These are phyloP conservation scores for Trametes coccinea DNA, from an alignment of 768 basidiomycete species.

Conservation along the genomic window DNA sequence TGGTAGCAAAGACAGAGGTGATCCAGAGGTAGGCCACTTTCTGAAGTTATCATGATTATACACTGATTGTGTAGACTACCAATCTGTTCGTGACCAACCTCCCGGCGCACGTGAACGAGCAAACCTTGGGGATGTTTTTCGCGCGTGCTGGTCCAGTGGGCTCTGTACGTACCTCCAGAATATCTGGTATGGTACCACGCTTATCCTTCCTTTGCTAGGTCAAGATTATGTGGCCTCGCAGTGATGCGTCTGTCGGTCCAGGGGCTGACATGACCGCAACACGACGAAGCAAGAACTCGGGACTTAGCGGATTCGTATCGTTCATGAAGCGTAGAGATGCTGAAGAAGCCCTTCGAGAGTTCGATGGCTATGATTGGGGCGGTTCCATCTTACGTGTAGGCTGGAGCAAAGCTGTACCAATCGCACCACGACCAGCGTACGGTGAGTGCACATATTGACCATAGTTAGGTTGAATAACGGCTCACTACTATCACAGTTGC, in stretches of 20 bases:
- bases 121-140: constrained; percentile 85
- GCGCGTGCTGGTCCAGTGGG: constrained; percentile 92
- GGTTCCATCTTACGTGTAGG: constrained; percentile 85
- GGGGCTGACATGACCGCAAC: constrained; percentile 76
- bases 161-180: constrained; percentile 53
- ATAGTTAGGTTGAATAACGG: no score
- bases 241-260: constrained; percentile 65
- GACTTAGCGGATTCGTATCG: constrained; percentile 94
- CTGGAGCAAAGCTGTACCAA: constrained; percentile 96
- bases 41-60: not conserved
- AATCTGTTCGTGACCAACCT: constrained; percentile 96
- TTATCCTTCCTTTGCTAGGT: constrained; percentile 49
- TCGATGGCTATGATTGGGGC: constrained; percentile 95
- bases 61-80: constrained; percentile 63
- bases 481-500: not conserved
- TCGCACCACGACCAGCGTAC: constrained; percentile 78
- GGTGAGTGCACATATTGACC: constrained; percentile 45
- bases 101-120: constrained; percentile 84
- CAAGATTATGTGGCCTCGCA: constrained; percentile 99
- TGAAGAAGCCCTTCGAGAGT: constrained; percentile 82
- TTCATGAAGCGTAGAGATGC: constrained; percentile 95
- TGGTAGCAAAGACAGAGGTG: constrained; percentile 86
- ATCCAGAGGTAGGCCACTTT: constrained; percentile 64
- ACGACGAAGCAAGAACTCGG: constrained; percentile 68
- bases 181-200: not conserved